These are phyloP conservation scores for Erythrobasidium yunnanense DNA, from an alignment of 768 basidiomycete species.

Conservation along the genomic window DNA sequence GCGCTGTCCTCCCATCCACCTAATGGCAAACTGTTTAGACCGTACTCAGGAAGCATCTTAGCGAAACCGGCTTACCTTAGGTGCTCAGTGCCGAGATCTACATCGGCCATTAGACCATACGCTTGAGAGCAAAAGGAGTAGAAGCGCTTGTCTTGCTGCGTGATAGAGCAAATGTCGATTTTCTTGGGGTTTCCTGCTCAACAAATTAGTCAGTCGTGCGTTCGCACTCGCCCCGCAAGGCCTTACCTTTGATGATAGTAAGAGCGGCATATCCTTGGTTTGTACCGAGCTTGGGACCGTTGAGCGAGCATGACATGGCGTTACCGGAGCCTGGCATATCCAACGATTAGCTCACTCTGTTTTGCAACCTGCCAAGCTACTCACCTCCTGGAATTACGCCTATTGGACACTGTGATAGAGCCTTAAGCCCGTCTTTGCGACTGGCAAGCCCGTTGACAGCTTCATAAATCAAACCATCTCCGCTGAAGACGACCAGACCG, in stretches of 20 bases:
- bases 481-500: conserved; percentile 63
- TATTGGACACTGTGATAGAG: conserved; percentile 49
- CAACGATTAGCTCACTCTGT: not conserved
- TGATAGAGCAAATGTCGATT: conserved; percentile 66
- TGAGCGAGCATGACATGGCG: conserved; percentile 59
- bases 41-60: not conserved
- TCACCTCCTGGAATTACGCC: conserved; percentile 58
- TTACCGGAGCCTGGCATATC: conserved; percentile 58
- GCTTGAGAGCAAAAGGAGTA: conserved; percentile 77
- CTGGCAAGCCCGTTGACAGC: conserved; percentile 69
- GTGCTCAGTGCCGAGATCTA: conserved; percentile 55
- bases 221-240: not conserved
- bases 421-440: conserved; percentile 48
- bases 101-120: conserved; percentile 70
- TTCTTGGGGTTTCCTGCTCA: conserved; percentile 59
- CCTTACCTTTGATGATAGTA: conserved; percentile 66
- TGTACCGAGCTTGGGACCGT: conserved; percentile 61
- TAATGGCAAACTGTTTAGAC: not conserved
- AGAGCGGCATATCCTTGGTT: conserved; percentile 63
- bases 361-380: conserved; percentile 21
- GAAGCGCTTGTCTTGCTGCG: conserved; percentile 53
- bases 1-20: conserved; percentile 67
- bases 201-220: not conserved
- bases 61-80: conserved; percentile 47
- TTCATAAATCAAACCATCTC: conserved; percentile 75